Conservation (phyloP, 176 grass and related monocot genomes). For the Pontederia crassipes region DNA sequence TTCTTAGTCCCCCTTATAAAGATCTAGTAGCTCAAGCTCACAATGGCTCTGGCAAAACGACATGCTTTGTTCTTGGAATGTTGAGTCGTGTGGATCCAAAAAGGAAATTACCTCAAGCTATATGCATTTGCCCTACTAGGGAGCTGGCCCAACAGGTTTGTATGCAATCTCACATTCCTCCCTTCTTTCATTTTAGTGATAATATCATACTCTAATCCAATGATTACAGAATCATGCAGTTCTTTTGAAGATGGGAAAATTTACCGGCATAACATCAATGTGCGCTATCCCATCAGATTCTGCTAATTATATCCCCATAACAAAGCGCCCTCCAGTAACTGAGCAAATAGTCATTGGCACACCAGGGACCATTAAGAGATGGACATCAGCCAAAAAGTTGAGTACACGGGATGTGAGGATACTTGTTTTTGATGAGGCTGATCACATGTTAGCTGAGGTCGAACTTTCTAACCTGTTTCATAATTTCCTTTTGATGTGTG, state of each 20-base stretch:
- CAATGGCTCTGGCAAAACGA: constrained; percentile 91
- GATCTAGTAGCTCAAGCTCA: constrained; percentile 94
- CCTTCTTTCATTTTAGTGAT: neutral
- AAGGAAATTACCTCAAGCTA: constrained; percentile 56
- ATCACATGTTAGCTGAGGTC: constrained; percentile 78
- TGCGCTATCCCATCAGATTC: constrained; percentile 51
- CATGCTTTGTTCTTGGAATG: constrained; percentile 96
- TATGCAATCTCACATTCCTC: neutral
- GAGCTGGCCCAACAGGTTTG: constrained; percentile 78
- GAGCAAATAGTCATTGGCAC: constrained; percentile 90
- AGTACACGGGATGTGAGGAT: constrained; percentile 55
- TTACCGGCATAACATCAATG: constrained; percentile 61
- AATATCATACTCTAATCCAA: no score
- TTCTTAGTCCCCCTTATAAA: constrained; percentile 68
- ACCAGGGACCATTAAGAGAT: constrained; percentile 82
- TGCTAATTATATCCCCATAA: constrained; percentile 43
- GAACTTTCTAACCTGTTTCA: no score
- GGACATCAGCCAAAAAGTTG: constrained; percentile 53
- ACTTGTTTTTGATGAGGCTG: constrained; percentile 82
- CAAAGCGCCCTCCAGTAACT: constrained; percentile 38
- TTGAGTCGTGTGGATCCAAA: constrained; percentile 68
- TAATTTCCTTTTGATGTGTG: no score
- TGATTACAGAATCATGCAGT: constrained; percentile 58
- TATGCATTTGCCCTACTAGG: constrained; percentile 90
- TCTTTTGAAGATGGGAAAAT: constrained; percentile 76